Base-by-base conservation (phyloP, 2,329 filamentous ascomycete genomes). In the Amylocarpus encephaloides region DNA sequence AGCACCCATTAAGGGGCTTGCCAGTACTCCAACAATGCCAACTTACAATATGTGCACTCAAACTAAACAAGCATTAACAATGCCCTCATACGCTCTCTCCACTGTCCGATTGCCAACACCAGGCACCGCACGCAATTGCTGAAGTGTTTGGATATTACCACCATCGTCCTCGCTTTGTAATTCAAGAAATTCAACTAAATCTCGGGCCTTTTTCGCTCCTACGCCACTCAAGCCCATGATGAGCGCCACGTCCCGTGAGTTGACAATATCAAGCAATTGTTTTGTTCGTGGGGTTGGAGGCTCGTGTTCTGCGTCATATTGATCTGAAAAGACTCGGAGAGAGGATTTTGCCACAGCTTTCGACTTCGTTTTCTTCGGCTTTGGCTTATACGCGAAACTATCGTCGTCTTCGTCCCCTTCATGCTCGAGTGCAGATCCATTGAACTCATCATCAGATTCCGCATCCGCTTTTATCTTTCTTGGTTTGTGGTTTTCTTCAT, bases 161-260 rank as follows among this genome's bases (percentile, higher is more conserved):
- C 66, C 68, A 5, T 71, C 71, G 7, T 69, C 69, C 6, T 66
- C 68, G 7, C 63, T 64, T 30, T 73, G 67, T 16, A 72, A 60
- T 40, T 75, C 73, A n/a, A 83, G 64, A 54, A 75, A 75, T 44
- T 79, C 75, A 5, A 83, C 73, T 32, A 83, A 64, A 55, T 82
- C 79, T 38, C 72, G 70, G 0, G 86, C 86, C 65, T 83, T 86
- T 70, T 88, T 89, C 1, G 80, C 74, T 0, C 86, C 86, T 10
- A 90, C 82, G 1, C 86, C 86, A 35, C 81, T 80, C 1, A 90
- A 73, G 2, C 78, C 70, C 60, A 77, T 78, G 66, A 90, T 89
- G 62, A 78, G 73, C 12, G 70, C 70, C 15, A 85, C 68, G 53
- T 90, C 82, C 43, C 83, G 77, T 16, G 83, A 87, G 70, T 90